A percentile compares a stretch with the other conserved stretches of the same genome.
Conservation (phyloP, 129 eudicot species). For the Flaveria ramosissima region DNA sequence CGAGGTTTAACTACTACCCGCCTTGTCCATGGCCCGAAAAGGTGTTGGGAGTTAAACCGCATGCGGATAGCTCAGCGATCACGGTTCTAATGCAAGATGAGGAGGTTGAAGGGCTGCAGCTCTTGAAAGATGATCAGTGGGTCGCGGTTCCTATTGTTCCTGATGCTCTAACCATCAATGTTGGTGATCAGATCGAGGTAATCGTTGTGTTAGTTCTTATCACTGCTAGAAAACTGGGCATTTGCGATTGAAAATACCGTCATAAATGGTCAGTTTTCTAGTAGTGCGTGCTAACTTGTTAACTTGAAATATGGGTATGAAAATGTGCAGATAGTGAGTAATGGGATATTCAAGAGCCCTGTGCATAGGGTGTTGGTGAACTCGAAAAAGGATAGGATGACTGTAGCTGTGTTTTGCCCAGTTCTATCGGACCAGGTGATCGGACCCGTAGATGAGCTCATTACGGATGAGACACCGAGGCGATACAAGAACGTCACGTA, state of each 20-base stretch:
- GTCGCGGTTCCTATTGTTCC: conserved; percentile 44
- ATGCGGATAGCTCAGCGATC: conserved; percentile 52
- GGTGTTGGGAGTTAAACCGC: conserved; percentile 54
- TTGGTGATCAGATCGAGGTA: conserved; percentile 63
- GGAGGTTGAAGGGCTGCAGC: conserved; percentile 65
- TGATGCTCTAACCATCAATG: conserved; percentile 45
- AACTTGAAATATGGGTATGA: neutral
- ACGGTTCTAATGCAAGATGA: conserved; percentile 58
- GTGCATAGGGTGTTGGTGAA: conserved; percentile 56
- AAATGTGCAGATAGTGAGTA: conserved; percentile 56
- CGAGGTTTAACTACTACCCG: conserved; percentile 62
- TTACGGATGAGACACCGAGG: conserved; percentile 28
- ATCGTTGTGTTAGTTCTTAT: too few relatives aligned
- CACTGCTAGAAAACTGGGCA: too few relatives aligned
- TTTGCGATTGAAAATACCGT: too few relatives aligned
- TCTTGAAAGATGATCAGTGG: conserved; percentile 54
- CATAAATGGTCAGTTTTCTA: too few relatives aligned
- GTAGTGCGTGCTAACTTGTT: neutral
- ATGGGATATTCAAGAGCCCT: conserved; percentile 63
- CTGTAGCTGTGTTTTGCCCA: conserved; percentile 47
- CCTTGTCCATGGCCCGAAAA: conserved; percentile 54
- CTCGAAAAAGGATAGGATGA: conserved; percentile 43
- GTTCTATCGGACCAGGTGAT: conserved; percentile 39
- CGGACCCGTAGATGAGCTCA: conserved; percentile 49
- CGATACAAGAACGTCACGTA: conserved; percentile 28